Evolutionary conservation across 257 asterid species (phyloP).

Genomic region (Echium plantagineum): DNA sequence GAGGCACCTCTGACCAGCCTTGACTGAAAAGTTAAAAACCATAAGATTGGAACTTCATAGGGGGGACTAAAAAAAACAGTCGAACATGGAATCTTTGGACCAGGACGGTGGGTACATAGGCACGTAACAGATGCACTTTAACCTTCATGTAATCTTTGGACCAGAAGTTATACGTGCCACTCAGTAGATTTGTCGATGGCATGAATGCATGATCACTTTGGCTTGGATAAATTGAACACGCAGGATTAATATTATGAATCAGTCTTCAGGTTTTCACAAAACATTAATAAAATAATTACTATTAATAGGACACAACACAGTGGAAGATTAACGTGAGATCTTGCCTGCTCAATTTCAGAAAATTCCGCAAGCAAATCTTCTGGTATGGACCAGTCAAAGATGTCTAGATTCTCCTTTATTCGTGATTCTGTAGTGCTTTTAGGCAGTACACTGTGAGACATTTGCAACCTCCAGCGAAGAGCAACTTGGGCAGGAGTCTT

Average conservation of each 20-base stretch:
- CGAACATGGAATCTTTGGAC: too few relatives aligned
- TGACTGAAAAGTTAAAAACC: constrained; percentile 31
- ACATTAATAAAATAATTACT: too few relatives aligned
- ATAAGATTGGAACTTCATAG: background rate
- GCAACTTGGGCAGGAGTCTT: constrained; percentile 42
- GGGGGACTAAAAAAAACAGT: too few relatives aligned
- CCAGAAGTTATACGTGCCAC: background rate
- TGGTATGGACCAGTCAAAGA: constrained; percentile 34
- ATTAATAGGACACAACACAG: too few relatives aligned
- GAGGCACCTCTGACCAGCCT: constrained; percentile 35
- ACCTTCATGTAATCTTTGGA: background rate
- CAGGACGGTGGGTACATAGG: background rate
- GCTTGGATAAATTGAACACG: too few relatives aligned
- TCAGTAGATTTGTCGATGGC: too few relatives aligned
- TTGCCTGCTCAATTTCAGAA: constrained; percentile 39
- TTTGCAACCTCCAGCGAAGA: constrained; percentile 39
- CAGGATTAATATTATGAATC: too few relatives aligned
- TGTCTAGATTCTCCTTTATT: constrained; percentile 27
- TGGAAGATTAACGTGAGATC: constrained; percentile 3
- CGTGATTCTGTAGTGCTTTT: constrained; percentile 30
- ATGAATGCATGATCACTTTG: too few relatives aligned
- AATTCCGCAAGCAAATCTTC: constrained; percentile 27
- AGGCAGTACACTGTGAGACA: constrained; percentile 38
- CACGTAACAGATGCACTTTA: background rate
- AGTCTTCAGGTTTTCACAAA: too few relatives aligned